These are phyloP conservation scores for Pecoramyces ruminantium DNA, from an alignment of 192 early-diverging fungal genomes.

Conservation along the genomic window DNA sequence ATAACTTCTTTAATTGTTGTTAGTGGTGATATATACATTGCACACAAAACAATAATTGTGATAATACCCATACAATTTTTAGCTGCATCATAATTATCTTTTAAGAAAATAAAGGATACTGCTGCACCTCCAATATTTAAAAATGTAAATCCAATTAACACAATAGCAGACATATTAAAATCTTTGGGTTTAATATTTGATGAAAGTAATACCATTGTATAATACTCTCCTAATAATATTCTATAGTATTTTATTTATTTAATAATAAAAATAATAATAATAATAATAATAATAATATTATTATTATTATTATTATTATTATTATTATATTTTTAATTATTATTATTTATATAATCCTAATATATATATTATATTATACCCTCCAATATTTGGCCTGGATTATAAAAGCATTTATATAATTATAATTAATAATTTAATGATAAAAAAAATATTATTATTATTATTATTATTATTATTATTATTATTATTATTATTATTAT, in stretches of 20 bases:
- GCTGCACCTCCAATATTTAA: not conserved
- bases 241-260: not conserved
- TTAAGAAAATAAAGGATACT: not conserved
- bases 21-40: not conserved
- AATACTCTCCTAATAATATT: not conserved
- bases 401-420: too few species aligned
- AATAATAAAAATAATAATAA: too few species aligned
- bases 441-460: too few species aligned
- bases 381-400: too few species aligned
- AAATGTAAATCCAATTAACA: not conserved
- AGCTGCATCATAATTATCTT: not conserved
- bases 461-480: too few species aligned
- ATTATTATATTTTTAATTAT: too few species aligned
- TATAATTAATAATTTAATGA: too few species aligned
- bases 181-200: not conserved
- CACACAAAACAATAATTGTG: not conserved
- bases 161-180: not conserved
- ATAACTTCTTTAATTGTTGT: not conserved
- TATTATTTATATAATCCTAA: too few species aligned
- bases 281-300: too few species aligned
- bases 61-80: not conserved
- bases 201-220: not conserved
- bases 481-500: too few species aligned
- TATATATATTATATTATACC: too few species aligned
- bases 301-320: too few species aligned